These are phyloP conservation scores for Fusarium solani-melongenae DNA, from an alignment of 2,329 filamentous ascomycete species.

Conservation along the genomic window DNA sequence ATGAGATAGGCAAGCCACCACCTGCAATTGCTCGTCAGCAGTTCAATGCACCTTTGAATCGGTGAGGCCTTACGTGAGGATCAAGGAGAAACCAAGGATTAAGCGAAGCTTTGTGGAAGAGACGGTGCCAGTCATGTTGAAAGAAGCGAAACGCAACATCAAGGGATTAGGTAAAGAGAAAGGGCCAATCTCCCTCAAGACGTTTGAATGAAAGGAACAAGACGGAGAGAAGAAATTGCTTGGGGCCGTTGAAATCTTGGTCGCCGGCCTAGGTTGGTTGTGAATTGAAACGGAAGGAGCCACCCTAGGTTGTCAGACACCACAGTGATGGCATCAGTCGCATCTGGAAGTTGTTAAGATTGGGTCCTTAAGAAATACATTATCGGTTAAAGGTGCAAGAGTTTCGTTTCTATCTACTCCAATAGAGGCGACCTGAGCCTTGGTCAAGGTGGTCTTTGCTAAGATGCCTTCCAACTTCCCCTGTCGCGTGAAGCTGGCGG, in stretches of 20 bases:
- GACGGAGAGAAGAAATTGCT: not conserved
- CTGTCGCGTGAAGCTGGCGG: not conserved
- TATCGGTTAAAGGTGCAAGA: not conserved
- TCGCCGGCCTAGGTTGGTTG: not conserved
- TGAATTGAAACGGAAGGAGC: not conserved
- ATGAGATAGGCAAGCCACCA: conserved; percentile 60
- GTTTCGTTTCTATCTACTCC: not conserved
- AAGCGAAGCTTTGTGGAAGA: not conserved
- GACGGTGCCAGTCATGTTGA: not conserved
- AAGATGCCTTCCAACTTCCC: not conserved
- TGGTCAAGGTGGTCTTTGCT: not conserved
- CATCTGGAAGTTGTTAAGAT: not conserved
- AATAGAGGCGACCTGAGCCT: not conserved
- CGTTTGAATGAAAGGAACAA: no score
- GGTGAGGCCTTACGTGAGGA: not conserved
- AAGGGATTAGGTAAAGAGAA: not conserved
- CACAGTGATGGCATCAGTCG: not conserved
- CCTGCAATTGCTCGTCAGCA: conserved; percentile 41
- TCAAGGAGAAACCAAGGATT: not conserved
- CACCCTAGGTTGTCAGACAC: not conserved
- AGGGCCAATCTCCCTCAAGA: not conserved
- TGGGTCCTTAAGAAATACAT: not conserved
- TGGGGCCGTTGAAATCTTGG: not conserved
- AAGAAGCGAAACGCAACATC: not conserved
- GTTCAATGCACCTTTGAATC: not conserved